Conservation (phyloP, 208 protist species). For the Entamoeba invadens region DNA sequence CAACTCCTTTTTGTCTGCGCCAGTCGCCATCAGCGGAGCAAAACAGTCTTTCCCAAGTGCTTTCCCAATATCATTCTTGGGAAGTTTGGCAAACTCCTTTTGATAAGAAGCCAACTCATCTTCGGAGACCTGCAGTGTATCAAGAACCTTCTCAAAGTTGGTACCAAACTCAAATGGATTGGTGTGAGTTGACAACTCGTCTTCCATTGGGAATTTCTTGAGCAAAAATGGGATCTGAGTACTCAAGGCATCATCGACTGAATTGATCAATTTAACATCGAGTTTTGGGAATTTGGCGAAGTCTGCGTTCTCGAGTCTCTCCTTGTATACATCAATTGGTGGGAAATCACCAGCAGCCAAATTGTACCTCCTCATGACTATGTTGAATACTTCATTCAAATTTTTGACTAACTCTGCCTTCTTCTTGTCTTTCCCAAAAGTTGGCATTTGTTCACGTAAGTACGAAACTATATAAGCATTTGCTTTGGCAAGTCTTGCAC, state of each 20-base stretch:
- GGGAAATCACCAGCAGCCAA: neutral
- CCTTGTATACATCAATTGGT: neutral
- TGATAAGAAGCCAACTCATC: neutral
- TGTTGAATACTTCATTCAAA: neutral
- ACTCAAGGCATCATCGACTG: neutral
- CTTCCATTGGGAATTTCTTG: neutral
- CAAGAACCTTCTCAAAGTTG: neutral
- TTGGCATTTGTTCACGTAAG: slow-evolving; percentile 33
- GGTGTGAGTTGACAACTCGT: neutral
- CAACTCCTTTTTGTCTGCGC: neutral
- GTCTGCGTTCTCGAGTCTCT: neutral
- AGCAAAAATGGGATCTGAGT: neutral
- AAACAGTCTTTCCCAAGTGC: neutral
- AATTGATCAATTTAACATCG: neutral
- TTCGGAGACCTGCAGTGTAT: neutral
- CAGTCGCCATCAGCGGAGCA: neutral
- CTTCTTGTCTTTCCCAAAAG: slow-evolving; percentile 13
- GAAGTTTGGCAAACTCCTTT: neutral
- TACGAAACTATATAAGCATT: slow-evolving; percentile 59
- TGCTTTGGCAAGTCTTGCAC: slow-evolving; percentile 56
- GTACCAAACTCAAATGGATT: neutral
- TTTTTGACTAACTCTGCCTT: neutral
- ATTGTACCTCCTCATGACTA: neutral
- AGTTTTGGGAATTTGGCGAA: neutral
- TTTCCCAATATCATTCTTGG: neutral